Conservation (phyloP, 768 basidiomycete genomes). For the Clavulina sp. region DNA sequence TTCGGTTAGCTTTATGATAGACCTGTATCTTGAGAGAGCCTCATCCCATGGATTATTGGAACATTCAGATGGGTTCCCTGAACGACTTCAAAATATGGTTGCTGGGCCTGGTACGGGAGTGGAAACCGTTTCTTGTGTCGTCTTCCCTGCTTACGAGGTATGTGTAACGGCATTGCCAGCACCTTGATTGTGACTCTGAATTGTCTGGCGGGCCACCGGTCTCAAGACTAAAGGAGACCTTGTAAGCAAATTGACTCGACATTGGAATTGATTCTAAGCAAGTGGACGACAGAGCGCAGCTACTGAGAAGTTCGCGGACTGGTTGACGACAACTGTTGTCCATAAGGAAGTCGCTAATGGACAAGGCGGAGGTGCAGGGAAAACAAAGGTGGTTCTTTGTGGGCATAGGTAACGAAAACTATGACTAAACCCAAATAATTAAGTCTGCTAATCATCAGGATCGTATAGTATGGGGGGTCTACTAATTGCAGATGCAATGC, state of each 20-base stretch:
- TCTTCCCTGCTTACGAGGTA: conserved; percentile 85
- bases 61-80: neutral
- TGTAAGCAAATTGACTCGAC: conserved; percentile 26
- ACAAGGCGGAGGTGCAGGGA: conserved; percentile 51
- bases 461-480: conserved; percentile 74
- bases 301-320: conserved; percentile 73
- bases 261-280: neutral
- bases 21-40: neutral
- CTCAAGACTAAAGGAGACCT: conserved; percentile 68
- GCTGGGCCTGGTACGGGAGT: conserved; percentile 17
- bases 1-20: neutral
- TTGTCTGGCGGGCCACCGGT: conserved; percentile 1
- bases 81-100: neutral
- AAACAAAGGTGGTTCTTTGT: conserved; percentile 66
- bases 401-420: conserved; percentile 62
- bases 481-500: conserved; percentile 65
- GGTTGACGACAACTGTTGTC: conserved; percentile 82
- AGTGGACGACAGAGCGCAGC: conserved; percentile 48
- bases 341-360: conserved; percentile 64
- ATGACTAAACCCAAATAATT: neutral
- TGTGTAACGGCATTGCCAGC: conserved; percentile 10
- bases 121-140: conserved; percentile 48
- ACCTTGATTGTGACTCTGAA: neutral
- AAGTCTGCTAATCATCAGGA: neutral
- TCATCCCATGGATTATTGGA: neutral